These are phyloP conservation scores for Wallacemonas sp. DNA, from an alignment of 208 protist species.

Conservation along the genomic window DNA sequence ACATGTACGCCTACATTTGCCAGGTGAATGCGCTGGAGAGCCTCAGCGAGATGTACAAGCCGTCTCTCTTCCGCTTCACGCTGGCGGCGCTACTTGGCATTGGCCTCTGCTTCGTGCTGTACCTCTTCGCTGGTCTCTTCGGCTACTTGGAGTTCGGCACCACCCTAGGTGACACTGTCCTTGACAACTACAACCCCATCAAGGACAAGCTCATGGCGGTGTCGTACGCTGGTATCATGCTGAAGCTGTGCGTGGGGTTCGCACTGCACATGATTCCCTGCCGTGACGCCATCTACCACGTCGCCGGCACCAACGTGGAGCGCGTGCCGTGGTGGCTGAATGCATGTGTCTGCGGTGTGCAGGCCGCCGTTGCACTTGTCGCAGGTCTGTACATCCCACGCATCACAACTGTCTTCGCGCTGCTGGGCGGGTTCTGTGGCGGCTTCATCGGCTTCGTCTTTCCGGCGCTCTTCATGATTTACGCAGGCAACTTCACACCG, in stretches of 20 bases:
- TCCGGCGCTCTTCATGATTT: constrained; percentile 71
- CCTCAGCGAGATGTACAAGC: constrained; percentile 60
- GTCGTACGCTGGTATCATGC: constrained; percentile 48
- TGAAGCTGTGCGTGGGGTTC: constrained; percentile 68
- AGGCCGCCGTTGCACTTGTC: constrained; percentile 48
- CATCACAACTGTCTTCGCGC: constrained; percentile 65
- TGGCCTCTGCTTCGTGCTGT: constrained; percentile 51
- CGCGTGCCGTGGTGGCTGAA: constrained; percentile 52
- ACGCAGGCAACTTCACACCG: constrained; percentile 46
- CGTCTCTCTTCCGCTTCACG: constrained; percentile 39
- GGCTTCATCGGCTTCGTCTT: constrained; percentile 74
- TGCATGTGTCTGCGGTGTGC: constrained; percentile 30
- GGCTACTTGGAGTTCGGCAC: constrained; percentile 73
- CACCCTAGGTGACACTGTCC: constrained; percentile 33
- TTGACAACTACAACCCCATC: constrained; percentile 60
- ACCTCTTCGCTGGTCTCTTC: constrained; percentile 53
- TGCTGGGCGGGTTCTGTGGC: constrained; percentile 63
- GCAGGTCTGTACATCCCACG: constrained; percentile 58
- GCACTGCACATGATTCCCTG: constrained; percentile 59
- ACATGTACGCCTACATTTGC: constrained; percentile 62
- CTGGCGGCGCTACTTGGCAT: constrained; percentile 35
- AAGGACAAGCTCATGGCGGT: constrained; percentile 50
- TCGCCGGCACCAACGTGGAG: constrained; percentile 32
- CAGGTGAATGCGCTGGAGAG: constrained; percentile 64
- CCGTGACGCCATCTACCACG: constrained; percentile 66